These are phyloP conservation scores for Spathaspora girioi DNA, from an alignment of 805 yeast genomes.

Conservation along the genomic window DNA sequence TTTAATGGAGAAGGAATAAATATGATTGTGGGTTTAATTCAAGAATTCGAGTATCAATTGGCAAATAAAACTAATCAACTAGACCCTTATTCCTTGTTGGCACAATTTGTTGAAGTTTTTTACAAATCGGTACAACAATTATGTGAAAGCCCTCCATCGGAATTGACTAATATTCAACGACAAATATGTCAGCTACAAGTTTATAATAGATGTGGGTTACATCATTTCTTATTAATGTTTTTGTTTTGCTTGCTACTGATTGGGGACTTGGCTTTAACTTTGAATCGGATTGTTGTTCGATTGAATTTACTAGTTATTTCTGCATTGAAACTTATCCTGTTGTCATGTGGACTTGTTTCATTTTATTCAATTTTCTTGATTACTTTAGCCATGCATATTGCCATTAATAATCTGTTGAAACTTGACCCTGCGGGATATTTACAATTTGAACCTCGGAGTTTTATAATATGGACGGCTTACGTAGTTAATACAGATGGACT, in stretches of 20 bases:
- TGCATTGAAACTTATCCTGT: neutral
- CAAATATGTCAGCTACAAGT: constrained; percentile 2
- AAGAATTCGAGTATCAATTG: constrained; percentile 3
- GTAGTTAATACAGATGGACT: neutral
- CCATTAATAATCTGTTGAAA: neutral
- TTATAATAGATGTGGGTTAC: constrained; percentile 1
- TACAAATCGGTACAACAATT: neutral
- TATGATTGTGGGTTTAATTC: constrained; percentile 2
- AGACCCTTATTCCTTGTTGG: neutral
- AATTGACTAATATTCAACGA: neutral
- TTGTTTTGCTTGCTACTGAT: neutral
- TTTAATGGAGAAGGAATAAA: constrained; percentile 4
- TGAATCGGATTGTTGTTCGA: neutral
- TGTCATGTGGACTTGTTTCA: neutral
- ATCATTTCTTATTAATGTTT: neutral
- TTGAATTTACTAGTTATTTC: neutral
- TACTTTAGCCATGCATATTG: neutral
- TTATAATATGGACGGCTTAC: neutral
- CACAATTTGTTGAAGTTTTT: constrained; percentile 2
- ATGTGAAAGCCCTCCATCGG: neutral
- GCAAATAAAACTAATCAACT: neutral
- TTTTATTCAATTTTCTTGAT: neutral
- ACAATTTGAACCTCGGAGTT: neutral
- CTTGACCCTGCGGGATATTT: neutral
- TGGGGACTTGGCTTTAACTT: neutral